phyloP scores from a whole-genome alignment of 2,329 filamentous ascomycete species.

The Venturia pyrina region DNA sequence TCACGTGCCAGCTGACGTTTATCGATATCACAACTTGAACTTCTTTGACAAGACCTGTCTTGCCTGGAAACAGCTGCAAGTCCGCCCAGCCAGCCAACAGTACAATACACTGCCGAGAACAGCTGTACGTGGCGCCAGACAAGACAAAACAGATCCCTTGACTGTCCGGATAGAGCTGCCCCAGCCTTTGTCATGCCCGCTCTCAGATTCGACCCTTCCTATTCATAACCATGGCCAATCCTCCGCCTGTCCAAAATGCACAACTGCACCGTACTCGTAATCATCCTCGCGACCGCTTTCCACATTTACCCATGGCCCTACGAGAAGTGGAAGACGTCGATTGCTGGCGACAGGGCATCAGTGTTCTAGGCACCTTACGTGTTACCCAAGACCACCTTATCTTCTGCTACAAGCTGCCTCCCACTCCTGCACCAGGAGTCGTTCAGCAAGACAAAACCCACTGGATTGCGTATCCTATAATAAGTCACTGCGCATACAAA shows the following conservation, averaged over 20 bases:
- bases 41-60: not conserved
- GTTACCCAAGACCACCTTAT: conserved; percentile 55
- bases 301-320: not conserved
- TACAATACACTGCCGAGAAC: not conserved
- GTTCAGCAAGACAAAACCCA: conserved; percentile 28
- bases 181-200: not conserved
- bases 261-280: not conserved
- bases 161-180: not conserved
- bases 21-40: not conserved
- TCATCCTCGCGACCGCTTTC: not conserved
- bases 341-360: conserved; percentile 46
- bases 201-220: not conserved
- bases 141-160: not conserved
- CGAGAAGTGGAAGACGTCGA: conserved; percentile 51
- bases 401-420: conserved; percentile 45
- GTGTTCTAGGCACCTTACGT: conserved; percentile 50
- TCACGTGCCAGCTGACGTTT: not conserved
- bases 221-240: not conserved
- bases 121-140: not conserved
- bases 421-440: conserved; percentile 23
- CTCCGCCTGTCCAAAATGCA: not conserved
- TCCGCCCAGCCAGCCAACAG: not conserved
- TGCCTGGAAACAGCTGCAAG: not conserved
- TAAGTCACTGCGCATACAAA: conserved; percentile 68
- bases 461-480: conserved; percentile 93